Percentiles rank a stretch among this genome's conserved stretches.
Evolutionary conservation across 352 stramenopile genomes (phyloP).

Genomic region (Phytophthora lateralis): DNA sequence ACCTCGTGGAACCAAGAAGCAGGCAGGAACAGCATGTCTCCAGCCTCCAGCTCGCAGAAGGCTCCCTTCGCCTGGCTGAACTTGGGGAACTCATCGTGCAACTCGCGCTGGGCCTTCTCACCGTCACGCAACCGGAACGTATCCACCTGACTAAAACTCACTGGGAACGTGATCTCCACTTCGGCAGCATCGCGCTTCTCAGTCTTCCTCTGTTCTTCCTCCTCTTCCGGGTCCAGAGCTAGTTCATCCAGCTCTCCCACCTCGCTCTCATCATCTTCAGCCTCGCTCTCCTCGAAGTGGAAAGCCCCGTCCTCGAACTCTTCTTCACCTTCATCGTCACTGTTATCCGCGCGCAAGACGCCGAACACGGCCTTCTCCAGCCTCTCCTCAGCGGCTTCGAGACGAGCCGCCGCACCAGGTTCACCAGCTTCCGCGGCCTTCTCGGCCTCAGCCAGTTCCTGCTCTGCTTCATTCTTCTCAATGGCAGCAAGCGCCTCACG

Average conservation of each 20-base stretch:
- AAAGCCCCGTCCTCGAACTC: constrained; percentile 61
- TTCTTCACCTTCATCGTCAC: constrained; percentile 46
- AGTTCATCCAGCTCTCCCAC: constrained; percentile 57
- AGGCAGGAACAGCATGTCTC: constrained; percentile 97
- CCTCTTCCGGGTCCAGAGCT: constrained; percentile 48
- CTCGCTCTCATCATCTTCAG: constrained; percentile 51
- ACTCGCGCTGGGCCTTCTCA: constrained; percentile 28
- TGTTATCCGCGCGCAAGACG: constrained; percentile 67
- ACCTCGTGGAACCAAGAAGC: constrained; percentile 98
- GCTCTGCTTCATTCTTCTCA: constrained; percentile 68
- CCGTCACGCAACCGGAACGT: constrained; percentile 44
- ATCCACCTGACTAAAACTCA: constrained; percentile 83
- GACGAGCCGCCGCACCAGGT: constrained; percentile 44
- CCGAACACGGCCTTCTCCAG: constrained; percentile 81
- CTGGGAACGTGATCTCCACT: constrained; percentile 65
- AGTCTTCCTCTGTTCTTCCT: constrained; percentile 31
- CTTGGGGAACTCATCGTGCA: constrained; percentile 63
- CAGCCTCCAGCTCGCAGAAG: constrained; percentile 83
- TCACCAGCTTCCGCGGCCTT: constrained; percentile 55
- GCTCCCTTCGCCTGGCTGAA: constrained; percentile 64
- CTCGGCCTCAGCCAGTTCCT: constrained; percentile 65
- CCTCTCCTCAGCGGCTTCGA: constrained; percentile 60
- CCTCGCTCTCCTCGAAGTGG: constrained; percentile 67
- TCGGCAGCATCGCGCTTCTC: constrained; percentile 40
- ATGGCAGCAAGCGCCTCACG: constrained; percentile 59